Evolutionary conservation across 129 eudicot genomes (phyloP), one percentile per base, ranked within the genome.

Genomic region (Daucus carota): DNA sequence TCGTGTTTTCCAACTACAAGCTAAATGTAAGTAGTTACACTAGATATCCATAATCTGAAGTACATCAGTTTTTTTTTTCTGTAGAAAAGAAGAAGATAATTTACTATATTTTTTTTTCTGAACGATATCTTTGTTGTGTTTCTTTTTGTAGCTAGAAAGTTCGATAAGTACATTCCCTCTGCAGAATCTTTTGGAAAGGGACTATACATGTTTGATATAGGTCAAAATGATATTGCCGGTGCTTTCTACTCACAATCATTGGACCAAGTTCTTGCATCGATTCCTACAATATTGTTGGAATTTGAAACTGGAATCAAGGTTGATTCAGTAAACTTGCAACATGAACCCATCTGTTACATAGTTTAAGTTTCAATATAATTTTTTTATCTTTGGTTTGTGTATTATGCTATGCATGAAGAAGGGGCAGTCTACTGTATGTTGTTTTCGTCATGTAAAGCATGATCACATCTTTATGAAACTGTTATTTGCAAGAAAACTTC

Each of bases 141-240:
- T 2, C 38, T 79, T 67, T 45, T 32, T 59, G 73, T 83, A 90
- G 98, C 88, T 41, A 88, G 75, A 73, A 93, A 77, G 81, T 78
- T 79, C 62, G 86, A 86, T 44, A 89, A 87, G 87, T 93, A 90
- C 81, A 38, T 93, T 48, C 98, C 98, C 8, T 77, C 85, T 66
- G 76, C 75, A 73, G 97, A 88, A 33, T 88, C 62, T 74, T 93
- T 93, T 66, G 80, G 76, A 75, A 82, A 84, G 80, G 98, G 86
- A 70, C 92, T 93, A 66, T 93, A 90, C 85, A 90, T 84, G 96
- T 93, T 93, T 45, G 98, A 93, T 67, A 89, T 93, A 60, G 98
- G 97, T 83, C 96, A 93, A 85, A 90, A 93, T 62, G 98, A 93
- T 80, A 81, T 93, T 60, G 90, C 91, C 33, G 91, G 92, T 73